These are phyloP conservation scores for Coleophoma cylindrospora DNA, from an alignment of 2,329 filamentous ascomycete species.

Conservation along the genomic window DNA sequence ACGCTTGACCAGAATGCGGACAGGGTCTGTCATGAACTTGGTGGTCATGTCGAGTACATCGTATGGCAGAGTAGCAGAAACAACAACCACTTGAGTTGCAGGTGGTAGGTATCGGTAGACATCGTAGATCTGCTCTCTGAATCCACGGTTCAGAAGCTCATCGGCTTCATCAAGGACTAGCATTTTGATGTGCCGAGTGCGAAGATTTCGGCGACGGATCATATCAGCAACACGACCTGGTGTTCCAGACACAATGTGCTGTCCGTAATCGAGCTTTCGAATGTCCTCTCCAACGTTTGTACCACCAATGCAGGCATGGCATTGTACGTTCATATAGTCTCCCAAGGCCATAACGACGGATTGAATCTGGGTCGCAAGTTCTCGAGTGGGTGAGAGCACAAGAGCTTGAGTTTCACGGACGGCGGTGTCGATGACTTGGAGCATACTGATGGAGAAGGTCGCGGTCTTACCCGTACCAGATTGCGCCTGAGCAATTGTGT, in stretches of 20 bases:
- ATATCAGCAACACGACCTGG: slow-evolving; percentile 92
- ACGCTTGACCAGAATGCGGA: slow-evolving; percentile 95
- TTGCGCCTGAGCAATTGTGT: slow-evolving; percentile 97
- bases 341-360: slow-evolving; percentile 99
- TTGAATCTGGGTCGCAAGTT: slow-evolving; percentile 97
- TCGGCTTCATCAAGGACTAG: slow-evolving; percentile 73
- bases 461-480: slow-evolving; percentile 96
- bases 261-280: slow-evolving; percentile 92
- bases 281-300: slow-evolving; percentile 99
- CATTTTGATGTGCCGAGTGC: slow-evolving; percentile 75
- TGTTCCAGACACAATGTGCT: slow-evolving; percentile 95
- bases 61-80: slow-evolving; percentile 94
- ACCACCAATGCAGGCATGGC: slow-evolving; percentile 96
- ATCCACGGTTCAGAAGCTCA: slow-evolving; percentile 84
- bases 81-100: slow-evolving; percentile 96
- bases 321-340: slow-evolving; percentile 99
- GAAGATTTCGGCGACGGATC: slow-evolving; percentile 69
- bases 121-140: slow-evolving; percentile 98
- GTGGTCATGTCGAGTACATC: slow-evolving; percentile 99
- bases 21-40: slow-evolving; percentile 99
- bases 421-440: slow-evolving; percentile 91
- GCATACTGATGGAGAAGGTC: slow-evolving; percentile 93
- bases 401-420: slow-evolving; percentile 92
- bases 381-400: slow-evolving; percentile 91
- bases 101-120: slow-evolving; percentile 96